These are phyloP conservation scores for Penicillium cataractarum DNA, from an alignment of 495 filamentous ascomycete species.

Conservation along the genomic window DNA sequence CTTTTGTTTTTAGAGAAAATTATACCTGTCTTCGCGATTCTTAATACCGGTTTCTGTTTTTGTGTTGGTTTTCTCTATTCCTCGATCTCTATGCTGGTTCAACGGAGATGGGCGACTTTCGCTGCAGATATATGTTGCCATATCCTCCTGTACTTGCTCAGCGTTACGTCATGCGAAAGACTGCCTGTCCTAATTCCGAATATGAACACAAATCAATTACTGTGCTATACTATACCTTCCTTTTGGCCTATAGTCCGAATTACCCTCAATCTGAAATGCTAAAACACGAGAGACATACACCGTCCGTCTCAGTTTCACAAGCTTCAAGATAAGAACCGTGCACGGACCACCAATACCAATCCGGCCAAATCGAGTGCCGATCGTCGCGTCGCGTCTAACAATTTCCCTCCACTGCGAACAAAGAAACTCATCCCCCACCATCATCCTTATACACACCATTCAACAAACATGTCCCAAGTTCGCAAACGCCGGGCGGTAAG, in stretches of 20 bases:
- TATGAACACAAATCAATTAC: neutral
- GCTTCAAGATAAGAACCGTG: slow-evolving; percentile 21
- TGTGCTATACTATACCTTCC: neutral
- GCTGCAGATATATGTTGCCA: slow-evolving; percentile 7
- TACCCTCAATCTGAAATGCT: neutral
- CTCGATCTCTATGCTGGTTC: neutral
- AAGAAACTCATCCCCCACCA: slow-evolving; percentile 7
- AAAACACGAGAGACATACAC: neutral
- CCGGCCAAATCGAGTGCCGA: slow-evolving; percentile 23
- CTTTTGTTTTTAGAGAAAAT: slow-evolving; percentile 31
- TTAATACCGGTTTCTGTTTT: slow-evolving; percentile 2
- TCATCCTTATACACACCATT: neutral
- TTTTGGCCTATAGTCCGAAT: neutral
- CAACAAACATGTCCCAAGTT: slow-evolving; percentile 29
- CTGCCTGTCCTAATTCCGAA: neutral
- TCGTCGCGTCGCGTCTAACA: slow-evolving; percentile 27
- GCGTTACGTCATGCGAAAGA: neutral
- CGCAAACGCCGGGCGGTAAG: slow-evolving; percentile 48
- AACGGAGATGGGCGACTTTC: too few species aligned
- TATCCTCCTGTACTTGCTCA: neutral
- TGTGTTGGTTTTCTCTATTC: neutral
- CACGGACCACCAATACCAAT: slow-evolving; percentile 28
- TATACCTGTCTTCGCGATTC: slow-evolving; percentile 21
- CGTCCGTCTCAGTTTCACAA: neutral
- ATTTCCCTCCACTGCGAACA: neutral